A percentile compares a stretch with the other conserved stretches of the same genome.
Evolutionary conservation across 176 grass and related monocot genomes (phyloP).

Genomic region (Olyra latifolia): DNA sequence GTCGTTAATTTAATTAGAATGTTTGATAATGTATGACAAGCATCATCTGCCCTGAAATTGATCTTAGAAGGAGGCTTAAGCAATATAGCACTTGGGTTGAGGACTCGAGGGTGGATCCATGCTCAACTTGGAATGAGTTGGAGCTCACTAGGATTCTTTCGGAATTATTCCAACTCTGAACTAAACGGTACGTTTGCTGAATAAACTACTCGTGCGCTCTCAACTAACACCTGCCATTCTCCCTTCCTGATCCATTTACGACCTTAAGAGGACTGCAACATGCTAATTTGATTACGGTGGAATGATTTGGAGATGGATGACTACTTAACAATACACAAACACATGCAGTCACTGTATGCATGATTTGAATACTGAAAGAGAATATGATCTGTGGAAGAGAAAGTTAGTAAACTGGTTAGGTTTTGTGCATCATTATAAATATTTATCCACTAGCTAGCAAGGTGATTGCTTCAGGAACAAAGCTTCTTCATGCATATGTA

Average conservation of each 20-base stretch:
- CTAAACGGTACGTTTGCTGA: conserved; percentile 1
- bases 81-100: neutral
- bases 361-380: neutral
- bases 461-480: neutral
- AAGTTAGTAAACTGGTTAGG: neutral
- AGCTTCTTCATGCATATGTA: neutral
- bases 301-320: neutral
- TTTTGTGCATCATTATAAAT: neutral
- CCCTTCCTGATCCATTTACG: conserved; percentile 27
- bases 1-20: neutral
- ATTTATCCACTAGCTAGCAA: neutral
- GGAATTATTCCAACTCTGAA: conserved; percentile 15
- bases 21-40: neutral
- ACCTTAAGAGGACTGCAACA: neutral
- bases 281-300: conserved; percentile 28
- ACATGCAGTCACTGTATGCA: neutral
- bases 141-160: conserved; percentile 44
- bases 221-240: conserved; percentile 43
- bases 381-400: neutral
- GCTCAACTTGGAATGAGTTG: conserved; percentile 30
- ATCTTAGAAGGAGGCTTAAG: neutral
- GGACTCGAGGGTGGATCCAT: neutral
- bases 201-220: conserved; percentile 28
- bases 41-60: neutral
- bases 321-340: neutral